Evolutionary conservation across 805 yeast genomes (phyloP), one percentile per base, ranked within the genome.

Genomic region (Saturnispora serradocipensis): DNA sequence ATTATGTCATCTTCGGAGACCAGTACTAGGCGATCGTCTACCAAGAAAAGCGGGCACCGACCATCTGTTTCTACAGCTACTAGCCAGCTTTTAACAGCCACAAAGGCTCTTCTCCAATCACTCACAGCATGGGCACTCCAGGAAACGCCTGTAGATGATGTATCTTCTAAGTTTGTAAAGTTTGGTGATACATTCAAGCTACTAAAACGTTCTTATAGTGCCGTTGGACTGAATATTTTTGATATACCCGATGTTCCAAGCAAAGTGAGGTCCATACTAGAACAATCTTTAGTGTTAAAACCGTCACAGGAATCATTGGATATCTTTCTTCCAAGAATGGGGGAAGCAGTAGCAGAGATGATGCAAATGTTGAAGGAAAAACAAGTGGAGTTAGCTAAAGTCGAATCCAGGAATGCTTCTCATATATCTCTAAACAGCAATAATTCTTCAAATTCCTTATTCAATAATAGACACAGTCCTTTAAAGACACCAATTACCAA

Each of bases 231-330:
- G 4, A 90, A 86, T 57, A 84, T 85, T 8, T 72, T 82, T 11
- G 96, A 88, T 63, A 70, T 93, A 27, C 93, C 96, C 1, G 96
- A 91, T 61, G 96, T 93, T 1, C 98, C 99, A 0, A 82, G 78
- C 53, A 80, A 84, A 13, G 70, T 93, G 35, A 73, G 99, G 49
- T 74, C 75, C 5, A 87, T 93, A 2, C 68, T 93, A 43, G 99
- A 93, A 61, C 82, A 82, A 46, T 95, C 98, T 0, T 70, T 93
- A 5, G 80, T 95, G 51, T 88, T 86, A 58, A 79, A 82, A 10
- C 95, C 96, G 0, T 82, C 93, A 3, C 95, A 86, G 59, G 86
- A 81, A 50, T 84, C 85, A 42, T 71, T 90, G 51, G 96, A 90
- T 57, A 67, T 75, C 55, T 91, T 84, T 63, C 72, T 89, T 43